Evolutionary conservation across 345 rosid genomes (phyloP).

Genomic region (Limnanthes douglasii): DNA sequence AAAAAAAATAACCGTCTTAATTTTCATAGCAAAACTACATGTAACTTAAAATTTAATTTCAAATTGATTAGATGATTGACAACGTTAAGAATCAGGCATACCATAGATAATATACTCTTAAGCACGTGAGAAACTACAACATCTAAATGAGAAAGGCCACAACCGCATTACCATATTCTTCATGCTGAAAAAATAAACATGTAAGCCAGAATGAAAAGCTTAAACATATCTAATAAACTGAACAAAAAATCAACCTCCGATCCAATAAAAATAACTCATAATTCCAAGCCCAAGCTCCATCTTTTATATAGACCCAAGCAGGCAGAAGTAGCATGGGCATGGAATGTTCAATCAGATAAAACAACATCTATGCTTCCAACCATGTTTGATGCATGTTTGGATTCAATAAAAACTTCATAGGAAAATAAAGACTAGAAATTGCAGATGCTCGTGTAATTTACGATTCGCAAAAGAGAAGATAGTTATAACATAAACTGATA

Average conservation of each 20-base stretch:
- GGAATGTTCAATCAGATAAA: conserved; percentile 74
- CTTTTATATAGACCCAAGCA: conserved; percentile 75
- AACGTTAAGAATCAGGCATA: no score
- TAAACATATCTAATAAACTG: background rate
- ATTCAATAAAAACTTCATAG: conserved; percentile 66
- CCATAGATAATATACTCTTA: conserved; percentile 64
- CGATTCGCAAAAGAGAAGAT: conserved; percentile 15
- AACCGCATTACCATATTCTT: conserved; percentile 89
- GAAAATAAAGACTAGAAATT: conserved; percentile 66
- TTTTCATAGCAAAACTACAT: no score
- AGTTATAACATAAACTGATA: no score
- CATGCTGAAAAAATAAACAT: conserved; percentile 37
- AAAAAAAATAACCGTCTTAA: no score
- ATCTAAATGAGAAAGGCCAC: conserved; percentile 74
- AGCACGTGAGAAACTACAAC: conserved; percentile 80
- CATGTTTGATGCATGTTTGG: conserved; percentile 63
- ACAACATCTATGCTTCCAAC: conserved; percentile 95
- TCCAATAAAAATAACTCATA: conserved; percentile 31
- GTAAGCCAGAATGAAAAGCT: background rate
- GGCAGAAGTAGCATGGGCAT: conserved; percentile 84
- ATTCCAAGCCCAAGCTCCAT: conserved; percentile 99
- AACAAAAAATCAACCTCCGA: background rate
- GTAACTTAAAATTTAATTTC: no score
- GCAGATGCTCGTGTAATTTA: conserved; percentile 97
- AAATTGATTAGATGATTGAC: conserved; percentile 1